Base-by-base conservation (phyloP, 495 filamentous ascomycete species). In the Astrothelium macrocarpum region DNA sequence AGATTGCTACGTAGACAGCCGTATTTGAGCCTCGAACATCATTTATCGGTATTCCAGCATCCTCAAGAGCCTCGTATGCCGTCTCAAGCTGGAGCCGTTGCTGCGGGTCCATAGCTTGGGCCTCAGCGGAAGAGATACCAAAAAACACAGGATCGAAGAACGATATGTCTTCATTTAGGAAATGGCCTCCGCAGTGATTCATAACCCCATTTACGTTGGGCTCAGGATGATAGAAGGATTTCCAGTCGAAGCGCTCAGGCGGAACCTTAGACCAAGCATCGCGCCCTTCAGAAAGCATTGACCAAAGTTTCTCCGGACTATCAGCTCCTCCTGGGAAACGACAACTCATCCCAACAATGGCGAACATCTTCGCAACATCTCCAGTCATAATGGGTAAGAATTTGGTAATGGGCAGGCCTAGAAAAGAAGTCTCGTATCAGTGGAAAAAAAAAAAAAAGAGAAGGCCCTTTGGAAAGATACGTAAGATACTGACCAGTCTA, bases 221-320 rank as follows among this genome's bases (percentile, higher is more conserved):
- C 1, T 72, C 70, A 36, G 64, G 67, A 32, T 65, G 53, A 56
- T 75, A 72, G 9, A 72, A 63, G n/a, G 68, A 69, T 62, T 73
- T 72, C 16, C 70, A 46, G 25, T 64, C 66, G 63, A 75, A 72
- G 1, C 46, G 16, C 23, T 28, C 26, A 14, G 9, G 26, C 1
- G 60, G 60, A 63, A 49, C 20, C 20, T 49, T 18, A 49, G 12
- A 18, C 45, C 45, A 49, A 18, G 45, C 45, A 14, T 14, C 4
- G 7, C 45, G 7, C 9, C 45, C 45, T 20, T 49, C 45, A 10
- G 45, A 14, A 49, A 14, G 20, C 12, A 49, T 14, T 4, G 12
- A 18, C 45, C 45, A 49, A 10, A 49, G 45, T 18, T 49, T 49
- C 18, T 9, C 4, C 7, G 45, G 45, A 23, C 20, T 20, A 18